Evolutionary conservation across 352 stramenopile species (phyloP), one percentile per base, ranked within the genome.

Genomic region (Globisporangium spinosum): DNA sequence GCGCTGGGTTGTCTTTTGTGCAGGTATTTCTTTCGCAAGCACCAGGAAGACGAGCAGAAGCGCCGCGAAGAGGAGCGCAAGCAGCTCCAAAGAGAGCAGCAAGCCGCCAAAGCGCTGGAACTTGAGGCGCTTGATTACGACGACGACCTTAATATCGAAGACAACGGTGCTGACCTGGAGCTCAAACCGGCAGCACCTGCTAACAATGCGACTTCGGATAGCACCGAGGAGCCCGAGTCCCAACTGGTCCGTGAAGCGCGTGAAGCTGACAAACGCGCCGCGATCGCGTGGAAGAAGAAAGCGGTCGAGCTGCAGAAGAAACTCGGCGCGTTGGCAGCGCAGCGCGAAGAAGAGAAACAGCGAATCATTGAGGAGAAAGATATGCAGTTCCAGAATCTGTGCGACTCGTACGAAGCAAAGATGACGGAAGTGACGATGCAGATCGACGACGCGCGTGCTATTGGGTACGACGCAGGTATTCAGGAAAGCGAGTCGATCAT

Each of bases 391-490:
- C 77, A 92, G 68, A 69, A 72, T 38, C 65, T 95, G 17, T 91
- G 81, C 66, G 82, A 90, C 53, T 75, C 73, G 6, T 95, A 91
- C 67, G 85, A 94, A 66, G 70, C 67, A 32, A 93, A 84, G 70
- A 92, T 94, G 83, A 69, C 69, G 1, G 77, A 89, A 63, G 73
- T 77, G 15, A 91, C 82, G n/a, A 73, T 87, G 62, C 85, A 94
- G 62, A 86, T 95, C 53, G 84, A 94, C 54, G 85, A 87, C n/a
- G 85, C 87, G 0, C 72, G 78, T 8, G 85, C 83, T 0, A 62
- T 70, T 13, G 87, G 87, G 0, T 94, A 93, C 59, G 82, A 94
- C 49, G 85, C 88, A 62, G 87, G 87, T 0, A 89, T 93, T 45
- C 73, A 79, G 3, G 85, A 94, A 64, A 95, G 85, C 71, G 84